Evolutionary conservation across 1,284 basidiomycete genomes (phyloP), one percentile per base, ranked within the genome.

Genomic region (Fomitopsis betulina): DNA sequence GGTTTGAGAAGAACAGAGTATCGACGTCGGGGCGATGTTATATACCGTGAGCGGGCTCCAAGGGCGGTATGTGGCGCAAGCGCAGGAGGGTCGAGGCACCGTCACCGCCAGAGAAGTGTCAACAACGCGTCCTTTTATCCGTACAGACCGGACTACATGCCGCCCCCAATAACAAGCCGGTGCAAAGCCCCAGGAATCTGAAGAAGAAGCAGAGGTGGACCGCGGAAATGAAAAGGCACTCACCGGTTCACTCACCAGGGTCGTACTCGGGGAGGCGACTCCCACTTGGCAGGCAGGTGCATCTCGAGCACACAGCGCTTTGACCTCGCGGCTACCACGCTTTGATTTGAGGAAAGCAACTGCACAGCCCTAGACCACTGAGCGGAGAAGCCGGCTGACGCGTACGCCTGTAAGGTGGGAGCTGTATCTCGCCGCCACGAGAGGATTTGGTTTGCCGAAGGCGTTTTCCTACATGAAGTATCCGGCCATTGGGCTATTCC

Each of bases 191-290:
- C n/a, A n/a, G n/a, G n/a, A n/a, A n/a, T n/a, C n/a, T 8, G 12
- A 5, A 37, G 30, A 21, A 25, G 21, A 49, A 38, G 9, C 54
- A 56, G 12, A 33, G 0, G 27, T 32, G 8, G n/a, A 49, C 35
- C 53, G 33, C 58, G 45, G 53, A 58, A 37, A 58, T 55, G 58
- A 55, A 45, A n/a, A 25, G 8, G 35, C 25, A 30, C 23, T n/a
- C 39, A 25, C 35, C 45, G 54, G 58, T 37, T 51, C 49, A 51
- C 49, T 19, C 23, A 9, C 49, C 49, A 51, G 21, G 49, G 32
- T 51, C 35, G 49, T 51, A 35, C 4, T 3, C n/a, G 38, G 42
- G 25, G 17, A 55, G 53, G 53, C 40, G 53, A 35, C 38, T 13
- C 15, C 35, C 21, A 40, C 30, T 17, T 40, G 19, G n/a, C 21